phyloP scores from a whole-genome alignment of 495 filamentous ascomycete species.

The Penicillium silybi region DNA sequence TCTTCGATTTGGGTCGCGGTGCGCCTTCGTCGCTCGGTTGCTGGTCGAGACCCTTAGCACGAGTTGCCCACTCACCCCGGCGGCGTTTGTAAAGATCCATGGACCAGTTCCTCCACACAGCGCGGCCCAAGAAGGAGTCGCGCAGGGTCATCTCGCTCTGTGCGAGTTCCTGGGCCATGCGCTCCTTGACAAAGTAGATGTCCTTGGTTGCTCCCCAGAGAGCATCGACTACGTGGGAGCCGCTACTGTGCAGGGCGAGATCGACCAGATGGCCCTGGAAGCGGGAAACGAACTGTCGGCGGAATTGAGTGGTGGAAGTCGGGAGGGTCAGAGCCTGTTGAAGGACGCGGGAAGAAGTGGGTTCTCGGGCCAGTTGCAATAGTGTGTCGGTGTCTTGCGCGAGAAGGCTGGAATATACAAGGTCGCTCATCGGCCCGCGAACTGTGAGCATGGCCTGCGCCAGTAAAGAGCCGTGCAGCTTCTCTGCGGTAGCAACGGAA shows the following conservation, averaged over 20 bases:
- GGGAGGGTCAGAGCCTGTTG: conserved; percentile 62
- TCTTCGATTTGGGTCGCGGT: conserved; percentile 39
- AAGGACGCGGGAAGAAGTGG: conserved; percentile 63
- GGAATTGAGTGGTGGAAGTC: conserved; percentile 55
- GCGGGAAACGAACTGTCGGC: conserved; percentile 56
- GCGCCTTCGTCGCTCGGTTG: conserved; percentile 15
- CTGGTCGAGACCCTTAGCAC: conserved; percentile 53
- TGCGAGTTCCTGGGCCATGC: conserved; percentile 60
- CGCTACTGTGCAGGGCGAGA: conserved; percentile 66
- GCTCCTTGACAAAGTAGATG: conserved; percentile 62
- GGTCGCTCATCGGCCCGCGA: conserved; percentile 51
- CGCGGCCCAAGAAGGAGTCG: conserved; percentile 70
- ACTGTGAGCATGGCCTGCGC: conserved; percentile 61
- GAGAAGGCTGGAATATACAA: conserved; percentile 55
- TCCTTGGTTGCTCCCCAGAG: conserved; percentile 66
- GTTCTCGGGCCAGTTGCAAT: conserved; percentile 51
- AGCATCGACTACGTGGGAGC: conserved; percentile 74
- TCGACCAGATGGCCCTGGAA: conserved; percentile 57
- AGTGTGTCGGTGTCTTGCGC: conserved; percentile 38
- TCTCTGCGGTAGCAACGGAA: conserved; percentile 38
- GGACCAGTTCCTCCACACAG: conserved; percentile 87
- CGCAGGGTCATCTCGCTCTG: conserved; percentile 62
- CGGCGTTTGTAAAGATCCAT: conserved; percentile 79
- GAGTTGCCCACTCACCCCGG: conserved; percentile 64
- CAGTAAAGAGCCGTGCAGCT: conserved; percentile 60